phyloP scores from a whole-genome alignment of 257 asterid genomes.

The Nicotiana otophora region DNA sequence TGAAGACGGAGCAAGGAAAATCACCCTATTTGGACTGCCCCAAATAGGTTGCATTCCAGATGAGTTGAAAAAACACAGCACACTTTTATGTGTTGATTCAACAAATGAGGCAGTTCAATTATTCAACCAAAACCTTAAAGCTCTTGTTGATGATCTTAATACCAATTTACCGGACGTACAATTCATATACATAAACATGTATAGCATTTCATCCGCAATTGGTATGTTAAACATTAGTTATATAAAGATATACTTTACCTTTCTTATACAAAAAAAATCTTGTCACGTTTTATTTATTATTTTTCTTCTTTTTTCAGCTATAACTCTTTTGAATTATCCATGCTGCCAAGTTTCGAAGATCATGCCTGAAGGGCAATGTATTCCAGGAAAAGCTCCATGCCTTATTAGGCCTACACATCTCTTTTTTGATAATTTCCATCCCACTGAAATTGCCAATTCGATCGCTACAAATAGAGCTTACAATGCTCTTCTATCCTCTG shows the following conservation, averaged over 20 bases:
- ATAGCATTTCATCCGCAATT: constrained; percentile 27
- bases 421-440: constrained; percentile 32
- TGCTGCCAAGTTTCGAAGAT: constrained; percentile 25
- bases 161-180: constrained; percentile 18
- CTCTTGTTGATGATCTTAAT: constrained; percentile 38
- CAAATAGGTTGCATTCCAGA: constrained; percentile 43
- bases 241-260: no score
- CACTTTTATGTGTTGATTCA: constrained; percentile 33
- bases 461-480: constrained; percentile 26
- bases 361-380: constrained; percentile 18
- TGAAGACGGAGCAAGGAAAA: constrained; percentile 41
- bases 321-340: constrained; percentile 10
- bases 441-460: constrained; percentile 7
- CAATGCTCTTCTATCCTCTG: constrained; percentile 12
- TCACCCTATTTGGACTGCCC: constrained; percentile 42
- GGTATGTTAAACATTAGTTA: constrained; percentile 17
- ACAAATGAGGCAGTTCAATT: constrained; percentile 24
- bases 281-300: no score
- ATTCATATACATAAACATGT: constrained; percentile 38
- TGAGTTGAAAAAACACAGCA: constrained; percentile 7
- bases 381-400: constrained; percentile 21
- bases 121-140: constrained; percentile 27
- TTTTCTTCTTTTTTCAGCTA: neutral
- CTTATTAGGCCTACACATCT: constrained; percentile 15
- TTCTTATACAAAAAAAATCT: no score